Evolutionary conservation across 768 basidiomycete genomes (phyloP), one percentile per base, ranked within the genome.

Genomic region (Hericium erinaceus): DNA sequence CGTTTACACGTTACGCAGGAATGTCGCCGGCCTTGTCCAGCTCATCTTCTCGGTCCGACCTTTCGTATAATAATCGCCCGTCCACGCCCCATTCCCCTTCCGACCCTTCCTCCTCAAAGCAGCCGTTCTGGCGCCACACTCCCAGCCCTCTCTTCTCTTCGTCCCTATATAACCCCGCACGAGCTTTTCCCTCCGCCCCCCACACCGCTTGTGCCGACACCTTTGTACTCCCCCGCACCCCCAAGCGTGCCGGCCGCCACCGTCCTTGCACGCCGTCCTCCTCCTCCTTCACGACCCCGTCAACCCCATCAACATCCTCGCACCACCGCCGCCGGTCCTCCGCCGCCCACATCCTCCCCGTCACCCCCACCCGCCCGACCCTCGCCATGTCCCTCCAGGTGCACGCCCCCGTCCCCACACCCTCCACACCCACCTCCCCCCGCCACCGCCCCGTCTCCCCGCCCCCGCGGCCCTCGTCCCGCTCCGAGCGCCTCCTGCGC

Each of bases 401-500:
- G 28, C 68, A 69, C 61, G 65, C 68, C 15, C 69, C 68, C 16
- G 55, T 64, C 18, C 68, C 70, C 39, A 60, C 56, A 3, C 67
- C 63, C 57, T 67, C 55, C 24, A 18, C 65, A 60, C 53, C 60
- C 51, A 38, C 56, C 57, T 57, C 53, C 57, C 48, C 48, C 12
- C 48, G 48, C 48, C 18, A 16, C 16, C 26, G 20, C 26, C n/a
- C 48, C 16, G 52, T 62, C 50, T 58, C 64, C 57, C 38, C 63
- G 59, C 33, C 60, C 58, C 49, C 49, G 16, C 74, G 76, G 52
- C 74, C 80, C 0, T 70, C 80, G 0, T 78, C 78, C 39, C 74
- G 80, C 56, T 81, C 80, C 4, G 79, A 83, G 63, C 74, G 75
- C 10, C 75, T 84, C 49, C 73, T 84, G 52, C 73, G 82, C 53